Conservation (phyloP, 495 filamentous ascomycete species). For the Thermothielavioides terrestris region DNA sequence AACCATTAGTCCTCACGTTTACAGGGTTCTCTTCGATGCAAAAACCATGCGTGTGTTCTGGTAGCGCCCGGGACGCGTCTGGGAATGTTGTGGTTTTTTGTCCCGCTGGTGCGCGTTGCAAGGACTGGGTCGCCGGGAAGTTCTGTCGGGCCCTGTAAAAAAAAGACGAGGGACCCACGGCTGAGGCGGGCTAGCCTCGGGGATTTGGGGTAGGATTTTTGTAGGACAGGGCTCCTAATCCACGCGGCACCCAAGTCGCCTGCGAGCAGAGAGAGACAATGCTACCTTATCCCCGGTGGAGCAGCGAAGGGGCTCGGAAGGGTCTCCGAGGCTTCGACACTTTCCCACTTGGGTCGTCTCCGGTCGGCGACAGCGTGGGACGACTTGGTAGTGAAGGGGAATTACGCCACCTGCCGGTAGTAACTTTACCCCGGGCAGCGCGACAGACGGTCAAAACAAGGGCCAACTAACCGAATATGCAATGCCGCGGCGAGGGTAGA, state of each 20-base stretch:
- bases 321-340: conserved; percentile 36
- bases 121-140: conserved; percentile 27
- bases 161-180: conserved; percentile 37
- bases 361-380: conserved; percentile 7
- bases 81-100: conserved; percentile 37
- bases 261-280: conserved; percentile 13
- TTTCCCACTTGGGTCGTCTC: conserved; percentile 30
- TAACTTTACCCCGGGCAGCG: conserved; percentile 12
- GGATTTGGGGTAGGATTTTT: conserved; percentile 35
- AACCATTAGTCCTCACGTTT: conserved; percentile 39
- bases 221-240: conserved; percentile 35
- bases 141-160: conserved; percentile 28
- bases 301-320: conserved; percentile 37
- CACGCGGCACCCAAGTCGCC: conserved; percentile 23
- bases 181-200: conserved; percentile 35
- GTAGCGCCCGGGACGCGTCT: conserved; percentile 31
- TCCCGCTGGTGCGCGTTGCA: conserved; percentile 18
- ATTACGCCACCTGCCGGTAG: conserved; percentile 1
- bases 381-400: neutral
- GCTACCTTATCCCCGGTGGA: conserved; percentile 27
- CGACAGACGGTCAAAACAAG: neutral
- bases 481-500: conserved; percentile 8
- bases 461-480: conserved; percentile 15
- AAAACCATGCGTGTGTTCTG: conserved; percentile 24
- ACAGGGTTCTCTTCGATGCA: conserved; percentile 28